Percentiles rank a stretch among this genome's conserved stretches.
Evolutionary conservation across 352 stramenopile genomes (phyloP).

Genomic region (Globisporangium carolinianum): DNA sequence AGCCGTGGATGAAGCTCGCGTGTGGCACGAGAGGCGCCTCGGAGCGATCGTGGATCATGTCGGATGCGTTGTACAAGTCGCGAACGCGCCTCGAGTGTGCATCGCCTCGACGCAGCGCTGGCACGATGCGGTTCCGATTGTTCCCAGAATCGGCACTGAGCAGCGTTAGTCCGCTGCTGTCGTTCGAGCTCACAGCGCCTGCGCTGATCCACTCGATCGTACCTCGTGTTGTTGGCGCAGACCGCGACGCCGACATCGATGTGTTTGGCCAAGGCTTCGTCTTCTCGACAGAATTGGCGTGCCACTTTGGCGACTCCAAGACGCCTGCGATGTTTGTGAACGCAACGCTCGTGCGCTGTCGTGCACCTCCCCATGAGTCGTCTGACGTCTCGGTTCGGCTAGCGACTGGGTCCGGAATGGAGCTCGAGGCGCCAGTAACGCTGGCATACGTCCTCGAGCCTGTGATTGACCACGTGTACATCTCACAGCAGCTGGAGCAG

Average conservation of each 20-base stretch:
- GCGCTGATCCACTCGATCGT: conserved; percentile 18
- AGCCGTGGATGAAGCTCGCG: conserved; percentile 30
- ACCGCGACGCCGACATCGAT: conserved; percentile 15
- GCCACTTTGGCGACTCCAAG: not conserved
- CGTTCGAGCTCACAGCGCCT: conserved; percentile 24
- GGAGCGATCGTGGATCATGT: conserved; percentile 11
- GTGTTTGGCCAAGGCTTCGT: conserved; percentile 32
- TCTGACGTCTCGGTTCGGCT: conserved; percentile 22
- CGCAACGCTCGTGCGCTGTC: conserved; percentile 27
- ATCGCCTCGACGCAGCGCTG: conserved; percentile 8
- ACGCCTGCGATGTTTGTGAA: conserved; percentile 18
- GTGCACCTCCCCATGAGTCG: conserved; percentile 18
- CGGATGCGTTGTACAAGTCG: conserved; percentile 16
- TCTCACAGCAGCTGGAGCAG: not conserved
- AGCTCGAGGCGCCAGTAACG: conserved; percentile 13
- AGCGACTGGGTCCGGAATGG: conserved; percentile 17
- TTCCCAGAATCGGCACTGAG: conserved; percentile 19
- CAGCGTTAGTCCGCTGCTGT: conserved; percentile 2
- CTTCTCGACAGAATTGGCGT: conserved; percentile 17
- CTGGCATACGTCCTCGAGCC: conserved; percentile 16
- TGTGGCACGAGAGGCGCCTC: conserved; percentile 23
- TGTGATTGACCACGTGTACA: conserved; percentile 5
- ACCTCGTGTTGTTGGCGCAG: conserved; percentile 17
- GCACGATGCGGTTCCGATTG: conserved; percentile 16
- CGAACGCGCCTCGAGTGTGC: conserved; percentile 21